Conservation (phyloP, 805 yeast species). For the Hanseniaspora vineae region DNA sequence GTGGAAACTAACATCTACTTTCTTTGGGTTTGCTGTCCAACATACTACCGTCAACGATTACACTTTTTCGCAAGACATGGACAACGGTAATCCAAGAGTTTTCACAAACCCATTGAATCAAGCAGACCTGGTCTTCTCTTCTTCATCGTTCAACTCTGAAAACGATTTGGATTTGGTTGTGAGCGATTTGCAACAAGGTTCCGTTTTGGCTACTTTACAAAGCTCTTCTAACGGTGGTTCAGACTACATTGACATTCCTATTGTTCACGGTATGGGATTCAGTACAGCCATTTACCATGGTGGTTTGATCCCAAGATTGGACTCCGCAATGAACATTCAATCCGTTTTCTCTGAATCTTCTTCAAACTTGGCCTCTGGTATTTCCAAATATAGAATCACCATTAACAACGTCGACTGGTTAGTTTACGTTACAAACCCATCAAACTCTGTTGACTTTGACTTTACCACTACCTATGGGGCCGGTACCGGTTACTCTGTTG, state of each 20-base stretch:
- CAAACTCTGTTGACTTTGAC: constrained; percentile 6
- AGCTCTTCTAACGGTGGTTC: constrained; percentile 12
- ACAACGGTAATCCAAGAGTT: constrained; percentile 28
- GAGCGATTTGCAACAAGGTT: constrained; percentile 35
- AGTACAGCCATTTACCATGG: constrained; percentile 39
- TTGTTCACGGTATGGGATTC: constrained; percentile 52
- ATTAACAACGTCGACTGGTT: constrained; percentile 40
- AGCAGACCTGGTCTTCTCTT: constrained; percentile 43
- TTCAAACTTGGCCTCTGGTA: constrained; percentile 23
- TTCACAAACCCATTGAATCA: constrained; percentile 44
- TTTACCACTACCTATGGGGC: constrained; percentile 19
- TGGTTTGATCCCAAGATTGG: constrained; percentile 31
- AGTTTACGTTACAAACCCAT: constrained; percentile 33
- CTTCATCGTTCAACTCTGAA: constrained; percentile 31
- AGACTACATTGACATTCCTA: constrained; percentile 33
- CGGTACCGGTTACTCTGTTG: constrained; percentile 24
- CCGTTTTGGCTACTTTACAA: constrained; percentile 33
- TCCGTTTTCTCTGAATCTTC: constrained; percentile 25
- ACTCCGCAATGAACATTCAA: constrained; percentile 33
- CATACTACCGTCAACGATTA: constrained; percentile 36
- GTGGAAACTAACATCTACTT: constrained; percentile 36
- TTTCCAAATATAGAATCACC: constrained; percentile 40
- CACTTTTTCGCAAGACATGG: constrained; percentile 34
- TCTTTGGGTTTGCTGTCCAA: constrained; percentile 49
- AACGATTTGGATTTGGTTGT: constrained; percentile 30